Evolutionary conservation across 2,329 filamentous ascomycete species (phyloP), one percentile per base, ranked within the genome.

Genomic region (Cercospora sojina): DNA sequence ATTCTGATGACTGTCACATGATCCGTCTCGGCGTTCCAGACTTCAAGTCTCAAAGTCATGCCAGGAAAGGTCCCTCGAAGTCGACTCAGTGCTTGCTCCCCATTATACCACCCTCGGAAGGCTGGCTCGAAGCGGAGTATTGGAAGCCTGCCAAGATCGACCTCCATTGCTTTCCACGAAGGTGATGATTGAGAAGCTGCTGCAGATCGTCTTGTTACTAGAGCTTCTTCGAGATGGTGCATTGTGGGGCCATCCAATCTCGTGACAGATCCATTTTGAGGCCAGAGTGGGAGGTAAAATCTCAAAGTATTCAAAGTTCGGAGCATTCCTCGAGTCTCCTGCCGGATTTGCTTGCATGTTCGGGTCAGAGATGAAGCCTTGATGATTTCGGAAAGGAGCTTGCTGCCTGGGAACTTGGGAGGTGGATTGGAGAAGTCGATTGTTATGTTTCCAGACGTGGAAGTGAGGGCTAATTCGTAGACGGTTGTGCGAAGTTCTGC

Each of bases 301-400:
- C 41, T 8, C 13, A 61, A 27, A 16, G 23, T 10, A 10, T 61
- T 61, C 31, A 61, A 23, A 2, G 25, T n/a, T n/a, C 20, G 58
- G 5, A 61, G 23, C 25, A 61, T 27, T 13, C 29, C 41, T 20
- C 23, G 23, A 18, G 58, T 51, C 3, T 61, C 58, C 7, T 61
- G 58, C 0, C 25, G 27, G n/a, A 61, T 32, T 35, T 61, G 58
- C 41, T 61, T 61, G 58, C 58, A 61, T n/a, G 58, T 51, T 18
- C 35, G 16, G 8, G 23, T 51, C 6, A 61, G 23, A 16, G 53
- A 3, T 57, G 53, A 32, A n/a, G 12, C 13, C 27, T 18, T 29
- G 18, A 31, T 35, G 16, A 20, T 20, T 0, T 35, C 16, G 53
- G 29, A 57, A 32, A 57, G 31, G 5, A 57, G 27, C 10, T 57